Conservation (phyloP, 1,139 yeast genomes). For the Pichia terricola region DNA sequence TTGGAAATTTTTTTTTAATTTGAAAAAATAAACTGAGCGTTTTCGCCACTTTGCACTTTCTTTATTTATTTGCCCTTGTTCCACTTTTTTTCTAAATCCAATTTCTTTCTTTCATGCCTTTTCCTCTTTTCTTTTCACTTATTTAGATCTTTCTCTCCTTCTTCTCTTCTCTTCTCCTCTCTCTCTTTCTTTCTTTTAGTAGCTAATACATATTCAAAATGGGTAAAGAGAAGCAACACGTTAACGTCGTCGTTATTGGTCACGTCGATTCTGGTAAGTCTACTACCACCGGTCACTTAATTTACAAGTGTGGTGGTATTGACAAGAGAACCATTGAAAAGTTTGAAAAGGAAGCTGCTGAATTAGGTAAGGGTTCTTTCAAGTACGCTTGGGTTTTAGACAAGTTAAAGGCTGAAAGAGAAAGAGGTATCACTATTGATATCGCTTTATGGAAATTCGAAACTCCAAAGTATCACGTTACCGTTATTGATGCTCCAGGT, state of each 20-base stretch:
- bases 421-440: constrained; percentile 95
- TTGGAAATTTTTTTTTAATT: too few relatives aligned
- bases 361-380: constrained; percentile 97
- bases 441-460: constrained; percentile 94
- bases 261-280: constrained; percentile 99
- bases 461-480: constrained; percentile 88
- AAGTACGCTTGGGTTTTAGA: constrained; percentile 97
- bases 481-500: constrained; percentile 93
- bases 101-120: not conserved
- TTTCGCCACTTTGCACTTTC: not conserved
- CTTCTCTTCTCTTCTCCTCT: not conserved
- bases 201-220: constrained; percentile 8
- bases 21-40: not conserved
- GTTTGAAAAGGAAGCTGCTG: constrained; percentile 98
- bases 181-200: not conserved
- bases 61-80: not conserved
- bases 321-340: constrained; percentile 97
- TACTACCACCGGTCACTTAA: constrained; percentile 97
- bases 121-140: not conserved
- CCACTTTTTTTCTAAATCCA: not conserved
- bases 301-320: constrained; percentile 78
- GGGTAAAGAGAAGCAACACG: constrained; percentile 91
- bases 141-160: not conserved
- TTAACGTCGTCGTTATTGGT: constrained; percentile 99
- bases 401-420: constrained; percentile 91